Percentiles rank a stretch among this genome's conserved stretches.
Evolutionary conservation across 176 grass and related monocot genomes (phyloP).

Genomic region (Avena insularis): DNA sequence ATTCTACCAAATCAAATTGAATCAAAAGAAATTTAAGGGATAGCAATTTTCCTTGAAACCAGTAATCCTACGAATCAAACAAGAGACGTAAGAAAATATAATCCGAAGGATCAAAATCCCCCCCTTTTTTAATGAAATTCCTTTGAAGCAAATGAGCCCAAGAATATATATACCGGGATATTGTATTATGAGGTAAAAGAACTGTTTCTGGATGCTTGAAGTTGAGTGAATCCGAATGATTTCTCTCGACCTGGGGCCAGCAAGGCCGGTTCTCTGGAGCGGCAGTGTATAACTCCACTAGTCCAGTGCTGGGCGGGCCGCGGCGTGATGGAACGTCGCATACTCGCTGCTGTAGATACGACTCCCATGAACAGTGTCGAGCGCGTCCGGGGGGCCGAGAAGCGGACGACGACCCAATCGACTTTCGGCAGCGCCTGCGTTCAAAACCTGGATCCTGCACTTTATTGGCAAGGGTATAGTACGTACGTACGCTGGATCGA

Average conservation of each 20-base stretch:
- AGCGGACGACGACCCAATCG: neutral
- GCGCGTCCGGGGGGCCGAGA: neutral
- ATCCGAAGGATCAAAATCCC: no score
- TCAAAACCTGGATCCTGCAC: slow-evolving; percentile 29
- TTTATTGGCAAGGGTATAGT: neutral
- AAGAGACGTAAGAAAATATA: no score
- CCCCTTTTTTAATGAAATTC: no score
- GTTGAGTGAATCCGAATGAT: neutral
- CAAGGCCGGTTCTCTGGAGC: neutral
- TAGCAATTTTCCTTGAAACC: no score
- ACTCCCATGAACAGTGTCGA: slow-evolving; percentile 12
- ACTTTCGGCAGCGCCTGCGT: neutral
- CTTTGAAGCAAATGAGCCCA: no score
- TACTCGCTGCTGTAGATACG: neutral
- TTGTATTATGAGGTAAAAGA: neutral
- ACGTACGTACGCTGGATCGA: neutral
- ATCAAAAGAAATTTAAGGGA: no score
- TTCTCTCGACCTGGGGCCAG: neutral
- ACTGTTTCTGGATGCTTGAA: neutral
- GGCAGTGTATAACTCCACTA: neutral
- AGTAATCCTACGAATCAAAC: no score
- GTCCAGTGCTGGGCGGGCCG: neutral
- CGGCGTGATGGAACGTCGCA: slow-evolving; percentile 22
- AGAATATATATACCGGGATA: no score
- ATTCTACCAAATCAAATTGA: no score